phyloP scores from a whole-genome alignment of 2,329 filamentous ascomycete genomes.

The Davidsoniella neocaledoniae region DNA sequence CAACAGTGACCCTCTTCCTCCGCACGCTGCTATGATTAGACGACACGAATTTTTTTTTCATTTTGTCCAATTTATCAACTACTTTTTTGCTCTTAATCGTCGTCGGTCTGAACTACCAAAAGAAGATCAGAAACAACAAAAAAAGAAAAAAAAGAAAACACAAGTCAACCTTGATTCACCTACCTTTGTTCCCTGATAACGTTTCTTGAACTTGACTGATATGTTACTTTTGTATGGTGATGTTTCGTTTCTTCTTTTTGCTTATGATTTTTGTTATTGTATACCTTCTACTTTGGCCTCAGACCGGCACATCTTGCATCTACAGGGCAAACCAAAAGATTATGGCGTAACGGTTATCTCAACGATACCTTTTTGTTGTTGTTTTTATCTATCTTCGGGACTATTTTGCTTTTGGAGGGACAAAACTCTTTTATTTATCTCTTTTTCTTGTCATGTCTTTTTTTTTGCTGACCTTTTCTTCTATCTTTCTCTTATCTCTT shows the following conservation, averaged over 20 bases:
- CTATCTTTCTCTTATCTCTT: not conserved
- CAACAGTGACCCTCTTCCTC: conserved; percentile 23
- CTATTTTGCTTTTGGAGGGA: conserved; percentile 3
- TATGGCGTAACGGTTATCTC: conserved; percentile 28
- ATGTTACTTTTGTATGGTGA: not conserved
- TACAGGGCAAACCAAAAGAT: conserved; percentile 16
- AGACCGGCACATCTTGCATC: not conserved
- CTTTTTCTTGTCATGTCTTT: conserved; percentile 17
- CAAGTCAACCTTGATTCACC: too few species aligned
- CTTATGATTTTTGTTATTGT: too few species aligned
- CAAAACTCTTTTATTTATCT: conserved; percentile 1
- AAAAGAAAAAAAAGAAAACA: not conserved
- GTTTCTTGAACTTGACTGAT: not conserved
- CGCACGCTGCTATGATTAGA: conserved; percentile 19
- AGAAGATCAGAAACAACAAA: too few species aligned
- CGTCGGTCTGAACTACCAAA: too few species aligned
- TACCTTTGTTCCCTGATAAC: too few species aligned
- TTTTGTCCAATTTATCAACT: conserved; percentile 21
- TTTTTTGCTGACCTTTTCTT: conserved; percentile 17
- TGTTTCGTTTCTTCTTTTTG: too few species aligned
- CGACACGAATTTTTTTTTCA: conserved; percentile 18
- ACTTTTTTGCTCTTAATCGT: not conserved
- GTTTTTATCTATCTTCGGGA: not conserved
- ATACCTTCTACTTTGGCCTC: too few species aligned
- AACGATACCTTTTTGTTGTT: conserved; percentile 23